Evolutionary conservation across 139 green algal species (phyloP), one percentile per base, ranked within the genome.

Genomic region (Gonium pectorale): DNA sequence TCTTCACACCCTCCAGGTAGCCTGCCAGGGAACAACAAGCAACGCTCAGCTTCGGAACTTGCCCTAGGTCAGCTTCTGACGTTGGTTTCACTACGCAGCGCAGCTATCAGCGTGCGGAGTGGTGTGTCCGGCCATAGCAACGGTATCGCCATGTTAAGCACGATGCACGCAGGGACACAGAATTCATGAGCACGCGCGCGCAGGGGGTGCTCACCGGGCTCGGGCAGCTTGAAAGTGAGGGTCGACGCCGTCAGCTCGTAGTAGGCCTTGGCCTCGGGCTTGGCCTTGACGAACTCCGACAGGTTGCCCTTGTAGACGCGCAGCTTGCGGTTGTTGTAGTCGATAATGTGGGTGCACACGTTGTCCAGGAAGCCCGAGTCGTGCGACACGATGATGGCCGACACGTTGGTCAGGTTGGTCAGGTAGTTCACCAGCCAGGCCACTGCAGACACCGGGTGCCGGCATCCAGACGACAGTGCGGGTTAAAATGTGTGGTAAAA

Each of bases 1-100:
- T 96, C 93, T 97, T 98, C 54, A 98, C 93, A 77, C 96, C 96
- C 92, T 98, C 96, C 72, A 98, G 93, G 94, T 95, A 98, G 54
- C 94, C 95, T 67, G 54, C n/a, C n/a, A n/a, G n/a, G n/a, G n/a
- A n/a, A n/a, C n/a, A n/a, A n/a, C n/a, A n/a, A n/a, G n/a, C n/a
- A n/a, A n/a, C n/a, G n/a, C n/a, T n/a, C n/a, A n/a, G n/a, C n/a
- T n/a, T n/a, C n/a, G n/a, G n/a, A n/a, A n/a, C n/a, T n/a, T n/a
- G n/a, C n/a, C n/a, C n/a, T n/a, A n/a, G n/a, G n/a, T n/a, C n/a
- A n/a, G n/a, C n/a, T n/a, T n/a, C n/a, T n/a, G n/a, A n/a, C n/a
- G n/a, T n/a, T n/a, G n/a, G n/a, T n/a, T n/a, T n/a, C n/a, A n/a
- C n/a, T n/a, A n/a, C n/a, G n/a, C n/a, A n/a, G n/a, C n/a, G n/a